Conservation (phyloP, 805 yeast species). For the Brettanomyces custersianus region DNA sequence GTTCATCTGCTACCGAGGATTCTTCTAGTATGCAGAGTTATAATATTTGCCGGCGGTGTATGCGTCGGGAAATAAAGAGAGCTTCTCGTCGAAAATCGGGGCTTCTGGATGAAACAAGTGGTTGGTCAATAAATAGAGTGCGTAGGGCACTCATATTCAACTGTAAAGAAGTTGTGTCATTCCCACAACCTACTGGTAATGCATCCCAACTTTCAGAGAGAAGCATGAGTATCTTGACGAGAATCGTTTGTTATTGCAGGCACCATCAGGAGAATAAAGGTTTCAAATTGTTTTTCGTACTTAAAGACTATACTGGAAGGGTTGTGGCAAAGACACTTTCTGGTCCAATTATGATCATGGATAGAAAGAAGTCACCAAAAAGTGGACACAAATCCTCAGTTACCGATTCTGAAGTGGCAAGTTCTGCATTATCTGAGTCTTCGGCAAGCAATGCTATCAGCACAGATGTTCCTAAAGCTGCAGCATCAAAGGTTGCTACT, state of each 20-base stretch:
- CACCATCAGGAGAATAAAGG: constrained; percentile 90
- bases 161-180: constrained; percentile 76
- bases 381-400: constrained; percentile 7
- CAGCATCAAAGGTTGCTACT: not conserved
- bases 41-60: constrained; percentile 79
- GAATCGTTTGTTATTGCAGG: constrained; percentile 92
- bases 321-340: constrained; percentile 68
- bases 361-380: constrained; percentile 65
- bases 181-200: constrained; percentile 46
- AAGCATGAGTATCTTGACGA: constrained; percentile 45
- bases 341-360: constrained; percentile 82
- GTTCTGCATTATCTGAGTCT: constrained; percentile 1
- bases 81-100: constrained; percentile 87
- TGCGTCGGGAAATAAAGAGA: constrained; percentile 86
- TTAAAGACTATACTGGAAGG: constrained; percentile 51
- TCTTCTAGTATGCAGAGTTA: constrained; percentile 32
- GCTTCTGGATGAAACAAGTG: constrained; percentile 59
- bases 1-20: constrained; percentile 10
- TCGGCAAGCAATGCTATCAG: constrained; percentile 13
- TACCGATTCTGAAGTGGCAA: not conserved
- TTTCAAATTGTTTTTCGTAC: constrained; percentile 59
- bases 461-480: constrained; percentile 8
- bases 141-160: constrained; percentile 86
- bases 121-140: constrained; percentile 67
- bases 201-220: constrained; percentile 21